These are phyloP conservation scores for Amanita pseudoporphyria DNA, from an alignment of 768 basidiomycete species.

Conservation along the genomic window DNA sequence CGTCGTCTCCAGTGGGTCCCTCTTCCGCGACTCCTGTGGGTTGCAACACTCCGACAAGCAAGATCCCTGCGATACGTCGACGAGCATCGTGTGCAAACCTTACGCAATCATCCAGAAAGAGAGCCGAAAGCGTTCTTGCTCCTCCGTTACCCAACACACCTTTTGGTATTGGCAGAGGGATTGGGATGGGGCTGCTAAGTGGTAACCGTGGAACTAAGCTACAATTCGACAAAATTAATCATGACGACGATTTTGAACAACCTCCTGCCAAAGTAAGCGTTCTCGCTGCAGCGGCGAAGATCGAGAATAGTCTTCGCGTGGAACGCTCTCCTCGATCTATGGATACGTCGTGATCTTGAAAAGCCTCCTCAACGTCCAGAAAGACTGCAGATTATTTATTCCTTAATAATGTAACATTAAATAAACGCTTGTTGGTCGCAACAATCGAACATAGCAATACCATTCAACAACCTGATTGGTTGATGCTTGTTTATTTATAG, in stretches of 20 bases:
- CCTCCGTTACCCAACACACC: background rate
- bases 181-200: constrained; percentile 2
- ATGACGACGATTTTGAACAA: background rate
- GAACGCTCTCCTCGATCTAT: constrained; percentile 1
- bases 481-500: background rate
- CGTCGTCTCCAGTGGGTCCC: background rate
- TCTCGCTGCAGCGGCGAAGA: constrained; percentile 16
- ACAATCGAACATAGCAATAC: background rate
- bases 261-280: constrained; percentile 1
- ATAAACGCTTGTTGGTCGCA: background rate
- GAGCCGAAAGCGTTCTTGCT: constrained; percentile 1
- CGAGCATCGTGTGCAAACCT: constrained; percentile 4
- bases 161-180: background rate
- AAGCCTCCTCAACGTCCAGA: too few species aligned
- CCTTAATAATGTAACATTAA: background rate
- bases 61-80: background rate
- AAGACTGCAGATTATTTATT: background rate
- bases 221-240: constrained; percentile 1
- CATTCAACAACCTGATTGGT: background rate
- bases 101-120: constrained; percentile 1
- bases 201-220: constrained; percentile 8
- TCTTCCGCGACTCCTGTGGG: background rate
- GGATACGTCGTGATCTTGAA: background rate
- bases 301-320: constrained; percentile 11
- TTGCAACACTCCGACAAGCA: background rate